Evolutionary conservation across 1,284 basidiomycete genomes (phyloP), one percentile per base, ranked within the genome.

Genomic region (Albatrellus sp.): DNA sequence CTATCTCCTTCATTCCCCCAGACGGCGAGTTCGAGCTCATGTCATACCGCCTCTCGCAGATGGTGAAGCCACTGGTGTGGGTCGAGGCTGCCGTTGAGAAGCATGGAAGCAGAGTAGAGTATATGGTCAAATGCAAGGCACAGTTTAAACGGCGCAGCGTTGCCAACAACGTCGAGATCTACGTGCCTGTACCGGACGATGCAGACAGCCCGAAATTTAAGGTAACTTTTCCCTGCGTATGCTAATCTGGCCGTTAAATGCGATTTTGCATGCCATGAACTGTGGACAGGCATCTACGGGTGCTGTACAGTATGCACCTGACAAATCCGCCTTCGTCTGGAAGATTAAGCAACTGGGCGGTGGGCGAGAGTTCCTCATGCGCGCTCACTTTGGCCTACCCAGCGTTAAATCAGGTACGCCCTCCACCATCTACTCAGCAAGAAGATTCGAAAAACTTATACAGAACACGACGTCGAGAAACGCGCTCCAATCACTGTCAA

Each of bases 1-100:
- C 94, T 1, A 99, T 98, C 61, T 91, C 88, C 20, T 99, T 99
- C 67, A 99, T 98, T 57, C 96, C 96, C 0, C 96, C 96, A 1
- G 96, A 98, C 60, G 96, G 96, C 53, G 94, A 98, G 63, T 98
- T 98, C 56, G 94, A 98, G 62, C 75, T 98, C 50, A 98, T 98
- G 93, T 89, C 85, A 20, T 98, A 98, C 63, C 84, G 94, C 9
- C 74, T 98, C 5, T 91, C 87, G 31, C 96, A 93, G 5, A 89
- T 93, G 3, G 94, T 98, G 47, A 99, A 98, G 62, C 96, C 96
- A 0, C 72, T 98, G 34, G 81, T 99, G 35, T 98, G 93, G 92
- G 96, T 97, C 4, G 94, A 99, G 64, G 96, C 96, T 0, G 79
- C 88, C 5, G 89, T 98, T 8, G 96, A 98, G 65, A 86, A 84